Evolutionary conservation across 2,329 filamentous ascomycete species (phyloP).

Genomic region (Albophoma yamanashiensis): DNA sequence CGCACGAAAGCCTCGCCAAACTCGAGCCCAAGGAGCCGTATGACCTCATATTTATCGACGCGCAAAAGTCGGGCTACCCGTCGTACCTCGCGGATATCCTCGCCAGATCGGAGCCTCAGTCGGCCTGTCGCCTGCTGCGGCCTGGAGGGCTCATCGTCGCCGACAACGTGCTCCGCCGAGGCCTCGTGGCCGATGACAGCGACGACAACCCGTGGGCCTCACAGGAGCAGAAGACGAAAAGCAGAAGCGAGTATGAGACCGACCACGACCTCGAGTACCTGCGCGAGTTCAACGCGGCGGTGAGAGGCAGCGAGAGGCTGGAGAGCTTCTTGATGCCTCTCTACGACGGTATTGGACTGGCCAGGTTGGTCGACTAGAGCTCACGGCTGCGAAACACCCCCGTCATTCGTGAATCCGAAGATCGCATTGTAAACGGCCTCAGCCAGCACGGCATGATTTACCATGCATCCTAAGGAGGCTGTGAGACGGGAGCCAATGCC

Average conservation of each 20-base stretch:
- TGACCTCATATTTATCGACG: slow-evolving; percentile 39
- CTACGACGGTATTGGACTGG: slow-evolving; percentile 23
- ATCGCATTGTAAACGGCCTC: not conserved
- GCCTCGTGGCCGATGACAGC: slow-evolving; percentile 29
- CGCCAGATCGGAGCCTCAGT: slow-evolving; percentile 22
- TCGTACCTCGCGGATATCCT: slow-evolving; percentile 31
- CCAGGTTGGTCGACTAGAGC: slow-evolving; percentile 18
- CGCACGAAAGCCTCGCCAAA: slow-evolving; percentile 15
- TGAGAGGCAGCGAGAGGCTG: slow-evolving; percentile 15
- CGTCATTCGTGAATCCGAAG: not conserved
- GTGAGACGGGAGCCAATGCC: not conserved
- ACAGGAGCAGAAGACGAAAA: slow-evolving; percentile 2
- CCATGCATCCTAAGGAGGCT: not conserved
- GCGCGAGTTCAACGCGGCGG: slow-evolving; percentile 16
- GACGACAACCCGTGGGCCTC: slow-evolving; percentile 21
- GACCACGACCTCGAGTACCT: slow-evolving; percentile 12
- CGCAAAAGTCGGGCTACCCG: slow-evolving; percentile 36
- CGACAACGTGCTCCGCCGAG: slow-evolving; percentile 37
- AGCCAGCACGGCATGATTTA: not conserved
- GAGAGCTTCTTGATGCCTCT: slow-evolving; percentile 25
- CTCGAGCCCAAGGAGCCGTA: slow-evolving; percentile 29
- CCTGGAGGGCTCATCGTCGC: slow-evolving; percentile 35
- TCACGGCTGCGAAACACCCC: not conserved
- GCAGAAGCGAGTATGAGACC: slow-evolving; percentile 9
- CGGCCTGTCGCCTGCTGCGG: slow-evolving; percentile 26